A percentile compares a stretch with the other conserved stretches of the same genome.
Evolutionary conservation across 192 early-diverging fungal genomes (phyloP).

Genomic region (Gonapodya prolifera): DNA sequence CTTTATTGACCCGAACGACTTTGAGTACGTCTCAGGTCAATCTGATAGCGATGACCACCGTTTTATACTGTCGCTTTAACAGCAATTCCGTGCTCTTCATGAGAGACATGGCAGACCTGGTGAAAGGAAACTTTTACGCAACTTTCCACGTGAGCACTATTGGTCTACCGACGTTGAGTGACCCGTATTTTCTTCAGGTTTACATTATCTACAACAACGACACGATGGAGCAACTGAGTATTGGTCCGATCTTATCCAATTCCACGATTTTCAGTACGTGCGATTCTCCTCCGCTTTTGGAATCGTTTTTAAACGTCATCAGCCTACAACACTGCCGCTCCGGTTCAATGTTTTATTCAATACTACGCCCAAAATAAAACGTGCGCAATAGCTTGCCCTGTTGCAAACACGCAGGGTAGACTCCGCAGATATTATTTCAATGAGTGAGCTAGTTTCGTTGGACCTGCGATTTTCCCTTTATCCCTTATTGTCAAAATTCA

Average conservation of each 20-base stretch:
- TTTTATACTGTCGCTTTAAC: too few relatives aligned
- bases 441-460: neutral
- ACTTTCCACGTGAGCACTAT: too few relatives aligned
- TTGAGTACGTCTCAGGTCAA: neutral
- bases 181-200: too few relatives aligned
- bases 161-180: too few relatives aligned
- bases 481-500: neutral
- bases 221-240: neutral
- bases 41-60: too few relatives aligned
- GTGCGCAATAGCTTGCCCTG: neutral
- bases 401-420: neutral
- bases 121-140: neutral
- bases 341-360: neutral
- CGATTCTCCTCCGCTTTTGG: too few relatives aligned
- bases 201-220: neutral
- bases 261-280: neutral
- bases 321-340: neutral
- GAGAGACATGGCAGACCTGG: neutral
- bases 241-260: neutral
- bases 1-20: neutral
- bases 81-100: neutral
- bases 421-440: neutral
- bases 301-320: neutral
- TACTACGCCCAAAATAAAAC: neutral
- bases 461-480: neutral